A percentile compares a stretch with the other conserved stretches of the same genome.
These are phyloP conservation scores for Dictyophora rubrovolvata DNA, from an alignment of 768 basidiomycete genomes.

Conservation along the genomic window DNA sequence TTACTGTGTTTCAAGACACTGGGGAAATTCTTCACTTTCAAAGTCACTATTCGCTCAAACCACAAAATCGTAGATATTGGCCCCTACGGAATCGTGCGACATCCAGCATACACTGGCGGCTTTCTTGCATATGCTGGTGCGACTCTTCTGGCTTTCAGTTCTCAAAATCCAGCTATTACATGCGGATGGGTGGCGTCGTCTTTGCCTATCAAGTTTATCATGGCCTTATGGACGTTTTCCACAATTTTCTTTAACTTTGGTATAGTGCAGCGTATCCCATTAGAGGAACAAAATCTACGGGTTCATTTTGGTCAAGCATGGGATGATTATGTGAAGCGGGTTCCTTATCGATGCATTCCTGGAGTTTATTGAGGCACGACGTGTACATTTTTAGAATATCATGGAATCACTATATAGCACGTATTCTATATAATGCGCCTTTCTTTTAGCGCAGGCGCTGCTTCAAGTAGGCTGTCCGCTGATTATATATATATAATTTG, in stretches of 20 bases:
- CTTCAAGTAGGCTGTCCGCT: no score
- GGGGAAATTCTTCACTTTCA: slow-evolving; percentile 15
- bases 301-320: background rate
- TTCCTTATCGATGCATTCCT: background rate
- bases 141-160: no score
- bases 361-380: background rate
- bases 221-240: no score
- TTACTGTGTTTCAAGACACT: slow-evolving; percentile 14
- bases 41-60: slow-evolving; percentile 14
- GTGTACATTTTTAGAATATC: no score
- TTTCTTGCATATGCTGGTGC: background rate
- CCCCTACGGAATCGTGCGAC: slow-evolving; percentile 16
- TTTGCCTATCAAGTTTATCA: no score
- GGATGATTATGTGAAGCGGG: background rate
- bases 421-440: no score
- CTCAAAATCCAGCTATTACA: no score
- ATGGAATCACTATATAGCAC: no score
- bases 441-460: no score
- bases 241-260: no score
- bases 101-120: slow-evolving; percentile 11
- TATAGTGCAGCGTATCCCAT: background rate
- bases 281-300: background rate
- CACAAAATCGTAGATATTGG: slow-evolving; percentile 15
- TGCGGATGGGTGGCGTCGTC: no score
- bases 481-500: no score